Evolutionary conservation across 345 rosid genomes (phyloP), one percentile per base, ranked within the genome.

Genomic region (Rhodamnia rubescens): DNA sequence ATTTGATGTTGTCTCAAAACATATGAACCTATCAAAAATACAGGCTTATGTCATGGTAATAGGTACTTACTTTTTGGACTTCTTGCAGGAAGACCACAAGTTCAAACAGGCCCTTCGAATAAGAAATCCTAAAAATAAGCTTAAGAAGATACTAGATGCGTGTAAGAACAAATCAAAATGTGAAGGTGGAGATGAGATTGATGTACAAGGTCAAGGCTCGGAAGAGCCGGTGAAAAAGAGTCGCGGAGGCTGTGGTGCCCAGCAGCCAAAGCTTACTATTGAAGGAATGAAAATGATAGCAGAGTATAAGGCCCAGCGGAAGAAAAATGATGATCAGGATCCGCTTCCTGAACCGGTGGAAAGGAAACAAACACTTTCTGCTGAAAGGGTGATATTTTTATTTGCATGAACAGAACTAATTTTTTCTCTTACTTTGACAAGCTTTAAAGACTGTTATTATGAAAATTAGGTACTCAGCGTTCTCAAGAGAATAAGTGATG

Each of bases 281-380:
- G 99, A 97, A 89, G 99, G 98, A 57, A 95, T 97, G 98, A 95
- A 97, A 92, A 95, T 97, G 94, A 91, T 93, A 89, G 98, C 99
- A 0, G 98, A 93, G 87, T 97, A 91, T 85, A 95, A 97, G 91
- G 88, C 88, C 9, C 90, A 90, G 75, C 93, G 92, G 90, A 97
- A 95, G 92, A 95, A 93, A 88, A 93, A 6, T 49, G 95, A 97
- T 86, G 98, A 95, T 87, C 93, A 84, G 86, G 95, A 95, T 74
- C 99, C 95, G 87, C 93, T 97, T 89, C 99, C 98, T 27, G 99
- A 97, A 90, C 99, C 96, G 59, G 98, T 93, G 51, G 98, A 93
- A 88, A 93, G 98, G 88, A 97, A 97, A 90, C 98, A 95, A 92
- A 94, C 95, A 27, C 98, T 97, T 83, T 92, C 95, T 84, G 98